phyloP scores from a whole-genome alignment of 1,139 yeast genomes.

The Pichia sp. region DNA sequence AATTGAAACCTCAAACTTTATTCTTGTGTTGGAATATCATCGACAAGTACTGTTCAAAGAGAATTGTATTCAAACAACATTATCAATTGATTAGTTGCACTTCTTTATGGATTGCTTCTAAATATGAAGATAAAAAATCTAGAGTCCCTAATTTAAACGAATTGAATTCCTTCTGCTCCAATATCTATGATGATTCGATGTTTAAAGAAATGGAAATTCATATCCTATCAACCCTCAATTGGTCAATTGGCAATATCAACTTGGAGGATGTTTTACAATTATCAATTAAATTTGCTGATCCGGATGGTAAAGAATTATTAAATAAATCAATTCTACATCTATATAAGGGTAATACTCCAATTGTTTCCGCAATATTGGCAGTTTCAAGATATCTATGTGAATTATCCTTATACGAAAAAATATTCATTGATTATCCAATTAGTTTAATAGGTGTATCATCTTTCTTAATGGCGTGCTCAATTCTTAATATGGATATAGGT shows the following conservation, averaged over 20 bases:
- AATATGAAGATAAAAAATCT: slow-evolving; percentile 81
- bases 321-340: slow-evolving; percentile 25
- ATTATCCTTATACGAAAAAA: slow-evolving; percentile 64
- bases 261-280: slow-evolving; percentile 57
- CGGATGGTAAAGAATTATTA: slow-evolving; percentile 27
- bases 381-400: slow-evolving; percentile 69
- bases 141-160: slow-evolving; percentile 79
- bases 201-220: slow-evolving; percentile 94
- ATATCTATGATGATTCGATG: slow-evolving; percentile 83
- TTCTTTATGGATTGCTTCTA: slow-evolving; percentile 92
- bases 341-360: slow-evolving; percentile 29
- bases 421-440: slow-evolving; percentile 54
- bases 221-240: slow-evolving; percentile 72
- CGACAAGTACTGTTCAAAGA: slow-evolving; percentile 84
- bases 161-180: slow-evolving; percentile 70
- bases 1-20: slow-evolving; percentile 70
- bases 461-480: slow-evolving; percentile 63
- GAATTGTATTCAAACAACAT: slow-evolving; percentile 88
- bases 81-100: slow-evolving; percentile 91
- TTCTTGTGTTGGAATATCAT: slow-evolving; percentile 74
- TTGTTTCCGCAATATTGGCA: slow-evolving; percentile 46
- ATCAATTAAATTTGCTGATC: slow-evolving; percentile 37
- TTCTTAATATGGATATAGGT: slow-evolving; percentile 40
- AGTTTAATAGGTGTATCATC: slow-evolving; percentile 65
- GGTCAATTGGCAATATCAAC: slow-evolving; percentile 58